Conservation (phyloP, 2,329 filamentous ascomycete genomes). For the Ampelomyces quisqualis region DNA sequence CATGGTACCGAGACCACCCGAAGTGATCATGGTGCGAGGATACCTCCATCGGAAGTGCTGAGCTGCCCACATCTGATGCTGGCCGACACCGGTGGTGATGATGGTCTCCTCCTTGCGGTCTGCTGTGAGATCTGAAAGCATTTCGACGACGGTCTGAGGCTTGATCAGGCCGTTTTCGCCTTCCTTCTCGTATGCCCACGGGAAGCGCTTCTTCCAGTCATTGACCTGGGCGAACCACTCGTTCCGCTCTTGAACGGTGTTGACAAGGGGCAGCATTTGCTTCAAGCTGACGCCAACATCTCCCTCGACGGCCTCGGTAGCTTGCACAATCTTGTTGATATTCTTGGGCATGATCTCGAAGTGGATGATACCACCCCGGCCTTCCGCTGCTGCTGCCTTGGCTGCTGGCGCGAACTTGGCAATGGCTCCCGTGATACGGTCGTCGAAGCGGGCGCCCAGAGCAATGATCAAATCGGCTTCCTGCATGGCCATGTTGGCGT, state of each 20-base stretch:
- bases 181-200: slow-evolving; percentile 79
- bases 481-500: slow-evolving; percentile 98
- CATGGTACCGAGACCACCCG: slow-evolving; percentile 94
- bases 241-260: slow-evolving; percentile 65
- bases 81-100: slow-evolving; percentile 91
- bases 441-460: slow-evolving; percentile 90
- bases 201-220: slow-evolving; percentile 89
- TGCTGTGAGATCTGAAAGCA: slow-evolving; percentile 80
- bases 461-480: slow-evolving; percentile 95
- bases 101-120: slow-evolving; percentile 79
- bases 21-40: slow-evolving; percentile 93
- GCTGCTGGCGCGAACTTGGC: slow-evolving; percentile 87
- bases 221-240: slow-evolving; percentile 91
- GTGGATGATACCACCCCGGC: slow-evolving; percentile 90
- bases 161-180: slow-evolving; percentile 80
- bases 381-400: slow-evolving; percentile 78
- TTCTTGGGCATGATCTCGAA: slow-evolving; percentile 99
- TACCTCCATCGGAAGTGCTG: slow-evolving; percentile 95
- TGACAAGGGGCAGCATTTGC: slow-evolving; percentile 70
- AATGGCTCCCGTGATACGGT: slow-evolving; percentile 83
- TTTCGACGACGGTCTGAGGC: slow-evolving; percentile 89
- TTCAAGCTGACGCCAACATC: slow-evolving; percentile 81
- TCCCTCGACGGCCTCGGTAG: slow-evolving; percentile 91
- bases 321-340: slow-evolving; percentile 99
- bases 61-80: slow-evolving; percentile 98